These are phyloP conservation scores for Apiospora aurea DNA, from an alignment of 2,329 filamentous ascomycete species.

Conservation along the genomic window DNA sequence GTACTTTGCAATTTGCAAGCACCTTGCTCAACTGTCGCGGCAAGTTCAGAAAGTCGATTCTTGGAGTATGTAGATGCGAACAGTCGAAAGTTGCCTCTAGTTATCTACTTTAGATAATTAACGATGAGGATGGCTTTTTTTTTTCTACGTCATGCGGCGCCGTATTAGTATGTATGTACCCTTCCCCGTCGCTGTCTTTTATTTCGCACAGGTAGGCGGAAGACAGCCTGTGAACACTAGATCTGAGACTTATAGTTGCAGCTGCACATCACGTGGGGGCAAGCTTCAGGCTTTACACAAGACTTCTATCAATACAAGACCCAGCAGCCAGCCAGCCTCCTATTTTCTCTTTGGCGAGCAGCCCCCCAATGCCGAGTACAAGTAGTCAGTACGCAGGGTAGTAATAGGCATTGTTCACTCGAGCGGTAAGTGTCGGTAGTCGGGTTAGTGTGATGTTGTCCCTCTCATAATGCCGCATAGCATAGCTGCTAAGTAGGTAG, in stretches of 20 bases:
- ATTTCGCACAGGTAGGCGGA: constrained; percentile 1
- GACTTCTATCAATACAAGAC: not conserved
- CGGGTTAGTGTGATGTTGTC: not conserved
- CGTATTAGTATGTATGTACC: not conserved
- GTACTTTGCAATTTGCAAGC: not conserved
- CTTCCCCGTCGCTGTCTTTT: not conserved
- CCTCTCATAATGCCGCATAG: constrained; percentile 15
- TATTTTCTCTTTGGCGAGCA: not conserved
- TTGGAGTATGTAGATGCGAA: not conserved
- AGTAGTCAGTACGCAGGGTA: not conserved
- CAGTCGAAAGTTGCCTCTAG: not conserved
- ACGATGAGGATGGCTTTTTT: not conserved
- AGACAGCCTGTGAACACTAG: not conserved
- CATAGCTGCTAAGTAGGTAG: not conserved
- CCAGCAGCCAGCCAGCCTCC: not conserved
- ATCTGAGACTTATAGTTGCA: constrained; percentile 5
- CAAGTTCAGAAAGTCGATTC: not conserved
- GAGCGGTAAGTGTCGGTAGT: constrained; percentile 12
- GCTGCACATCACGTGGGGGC: not conserved
- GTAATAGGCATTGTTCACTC: not conserved
- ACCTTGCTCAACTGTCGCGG: not conserved
- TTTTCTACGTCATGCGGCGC: not conserved
- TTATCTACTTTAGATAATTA: not conserved
- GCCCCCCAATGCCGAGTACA: not conserved
- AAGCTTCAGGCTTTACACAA: not conserved